Conservation (phyloP, 2,329 filamentous ascomycete genomes). For the Arthrobotrys entomopaga region DNA sequence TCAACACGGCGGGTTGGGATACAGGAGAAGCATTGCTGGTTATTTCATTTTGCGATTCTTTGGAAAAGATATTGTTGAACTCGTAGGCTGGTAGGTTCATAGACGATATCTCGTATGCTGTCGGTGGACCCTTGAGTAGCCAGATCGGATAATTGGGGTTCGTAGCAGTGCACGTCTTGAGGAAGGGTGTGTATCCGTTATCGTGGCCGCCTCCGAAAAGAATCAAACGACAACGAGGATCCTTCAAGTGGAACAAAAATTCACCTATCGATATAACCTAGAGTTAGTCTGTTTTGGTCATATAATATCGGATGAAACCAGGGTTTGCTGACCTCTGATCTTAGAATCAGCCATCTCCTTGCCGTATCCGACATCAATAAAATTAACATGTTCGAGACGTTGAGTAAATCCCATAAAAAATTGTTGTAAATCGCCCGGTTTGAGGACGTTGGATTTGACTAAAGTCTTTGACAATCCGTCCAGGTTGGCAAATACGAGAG, state of each 20-base stretch:
- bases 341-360: constrained; percentile 71
- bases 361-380: constrained; percentile 71
- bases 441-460: constrained; percentile 61
- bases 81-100: constrained; percentile 36
- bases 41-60: constrained; percentile 46
- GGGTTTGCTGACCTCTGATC: constrained; percentile 67
- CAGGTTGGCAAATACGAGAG: constrained; percentile 66
- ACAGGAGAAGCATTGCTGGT: constrained; percentile 23
- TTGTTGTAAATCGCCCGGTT: constrained; percentile 66
- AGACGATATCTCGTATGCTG: constrained; percentile 28
- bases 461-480: constrained; percentile 65
- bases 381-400: constrained; percentile 70
- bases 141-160: constrained; percentile 50
- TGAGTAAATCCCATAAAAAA: constrained; percentile 72
- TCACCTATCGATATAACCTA: constrained; percentile 54
- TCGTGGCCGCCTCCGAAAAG: constrained; percentile 73
- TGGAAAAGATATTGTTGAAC: constrained; percentile 31
- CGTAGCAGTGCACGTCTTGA: constrained; percentile 64
- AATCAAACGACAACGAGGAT: constrained; percentile 72
- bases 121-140: constrained; percentile 44
- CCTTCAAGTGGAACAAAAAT: constrained; percentile 65
- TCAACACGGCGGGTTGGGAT: constrained; percentile 14
- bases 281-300: constrained; percentile 1
- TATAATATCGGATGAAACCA: background rate
- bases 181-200: constrained; percentile 70